phyloP scores from a whole-genome alignment of 169 alveolate genomes.

The Plasmodium knowlesi region DNA sequence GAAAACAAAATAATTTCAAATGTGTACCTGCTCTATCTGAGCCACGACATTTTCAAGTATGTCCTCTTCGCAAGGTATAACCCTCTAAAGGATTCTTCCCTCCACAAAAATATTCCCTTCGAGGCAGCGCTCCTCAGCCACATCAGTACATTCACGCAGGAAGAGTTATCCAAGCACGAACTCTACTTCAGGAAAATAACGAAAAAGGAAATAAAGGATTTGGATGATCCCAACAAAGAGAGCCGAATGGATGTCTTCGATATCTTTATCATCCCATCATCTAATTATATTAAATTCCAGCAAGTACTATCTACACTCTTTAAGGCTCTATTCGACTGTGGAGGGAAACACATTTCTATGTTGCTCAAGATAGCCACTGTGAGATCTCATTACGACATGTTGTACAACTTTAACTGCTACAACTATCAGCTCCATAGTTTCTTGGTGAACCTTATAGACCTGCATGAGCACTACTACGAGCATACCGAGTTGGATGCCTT shows the following conservation, averaged over 20 bases:
- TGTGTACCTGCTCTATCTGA: slow-evolving; percentile 26
- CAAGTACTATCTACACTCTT: slow-evolving; percentile 22
- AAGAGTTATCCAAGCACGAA: slow-evolving; percentile 20
- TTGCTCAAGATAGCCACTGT: slow-evolving; percentile 49
- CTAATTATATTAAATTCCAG: slow-evolving; percentile 42
- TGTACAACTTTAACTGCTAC: slow-evolving; percentile 60
- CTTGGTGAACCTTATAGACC: slow-evolving; percentile 20
- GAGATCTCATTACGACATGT: slow-evolving; percentile 63
- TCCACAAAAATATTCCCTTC: slow-evolving; percentile 14
- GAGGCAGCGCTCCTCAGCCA: slow-evolving; percentile 54
- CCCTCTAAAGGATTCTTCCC: slow-evolving; percentile 38
- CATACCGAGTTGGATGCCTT: slow-evolving; percentile 18
- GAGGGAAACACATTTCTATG: slow-evolving; percentile 67
- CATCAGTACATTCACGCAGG: slow-evolving; percentile 52
- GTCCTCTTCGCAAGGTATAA: slow-evolving; percentile 55
- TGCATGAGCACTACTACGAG: slow-evolving; percentile 30
- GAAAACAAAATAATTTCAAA: slow-evolving; percentile 67
- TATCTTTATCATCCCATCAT: slow-evolving; percentile 55
- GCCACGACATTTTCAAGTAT: slow-evolving; percentile 31
- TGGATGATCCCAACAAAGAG: slow-evolving; percentile 13
- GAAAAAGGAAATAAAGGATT: slow-evolving; percentile 8
- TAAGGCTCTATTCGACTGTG: slow-evolving; percentile 73
- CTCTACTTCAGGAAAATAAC: slow-evolving; percentile 33
- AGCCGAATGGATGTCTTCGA: slow-evolving; percentile 69
- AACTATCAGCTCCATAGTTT: slow-evolving; percentile 58